These are phyloP conservation scores for Camillea tinctor DNA, from an alignment of 2,329 filamentous ascomycete species.

Conservation along the genomic window DNA sequence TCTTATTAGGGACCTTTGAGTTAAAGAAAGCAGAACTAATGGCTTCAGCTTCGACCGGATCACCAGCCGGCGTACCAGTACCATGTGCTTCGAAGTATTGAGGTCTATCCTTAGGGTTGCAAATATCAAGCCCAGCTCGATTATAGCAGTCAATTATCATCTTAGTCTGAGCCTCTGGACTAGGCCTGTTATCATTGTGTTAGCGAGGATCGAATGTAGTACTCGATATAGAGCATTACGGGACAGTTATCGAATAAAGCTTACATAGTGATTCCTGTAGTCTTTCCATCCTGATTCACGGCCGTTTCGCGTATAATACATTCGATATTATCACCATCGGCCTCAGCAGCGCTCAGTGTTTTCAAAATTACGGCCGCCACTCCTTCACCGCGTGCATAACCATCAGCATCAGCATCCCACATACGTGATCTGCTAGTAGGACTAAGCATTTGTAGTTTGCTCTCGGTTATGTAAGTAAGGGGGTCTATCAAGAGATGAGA, in stretches of 20 bases:
- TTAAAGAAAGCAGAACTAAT: conserved; percentile 12
- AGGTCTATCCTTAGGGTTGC: conserved; percentile 7
- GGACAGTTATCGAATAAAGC: not conserved
- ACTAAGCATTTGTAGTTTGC: conserved; percentile 12
- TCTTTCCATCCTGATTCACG: conserved; percentile 10
- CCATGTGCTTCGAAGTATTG: conserved; percentile 33
- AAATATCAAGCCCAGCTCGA: conserved; percentile 3
- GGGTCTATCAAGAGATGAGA: not conserved
- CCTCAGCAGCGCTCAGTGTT: conserved; percentile 3
- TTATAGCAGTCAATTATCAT: conserved; percentile 7
- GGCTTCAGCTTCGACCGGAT: conserved; percentile 25
- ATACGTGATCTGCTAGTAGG: conserved; percentile 11
- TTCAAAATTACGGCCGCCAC: conserved; percentile 41
- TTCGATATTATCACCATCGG: conserved; percentile 13
- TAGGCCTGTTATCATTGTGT: not conserved
- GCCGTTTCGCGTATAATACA: conserved; percentile 9
- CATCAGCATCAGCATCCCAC: conserved; percentile 14
- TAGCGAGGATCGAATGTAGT: not conserved
- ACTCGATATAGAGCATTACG: too few species aligned
- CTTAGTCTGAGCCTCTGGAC: not conserved
- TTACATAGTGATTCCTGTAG: conserved; percentile 8
- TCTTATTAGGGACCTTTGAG: not conserved
- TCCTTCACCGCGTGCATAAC: conserved; percentile 20
- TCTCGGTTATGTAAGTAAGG: not conserved
- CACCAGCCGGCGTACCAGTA: conserved; percentile 28